Base-by-base conservation (phyloP, 2,329 filamentous ascomycete species). In the Ustulina deusta region DNA sequence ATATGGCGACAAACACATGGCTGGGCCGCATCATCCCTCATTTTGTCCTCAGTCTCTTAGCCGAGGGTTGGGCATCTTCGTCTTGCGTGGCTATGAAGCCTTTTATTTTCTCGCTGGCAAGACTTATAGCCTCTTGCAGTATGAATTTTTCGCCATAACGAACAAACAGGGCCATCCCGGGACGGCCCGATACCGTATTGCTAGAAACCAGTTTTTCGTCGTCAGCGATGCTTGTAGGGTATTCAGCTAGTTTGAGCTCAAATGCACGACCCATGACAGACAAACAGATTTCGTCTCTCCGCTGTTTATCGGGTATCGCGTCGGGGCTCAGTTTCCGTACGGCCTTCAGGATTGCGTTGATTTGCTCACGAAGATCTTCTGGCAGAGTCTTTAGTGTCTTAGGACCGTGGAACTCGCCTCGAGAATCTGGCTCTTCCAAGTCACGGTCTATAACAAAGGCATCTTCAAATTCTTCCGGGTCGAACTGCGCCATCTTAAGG, bases 81-180 rank as follows among this genome's bases (percentile, higher is more conserved):
- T 57, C 61, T 6, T 66, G 63, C 27, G 58, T n/a, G 38, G 59
- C 63, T 17, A 63, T 55, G 17, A 75, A 36, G 25, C 69, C 66
- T 17, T 68, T 69, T 17, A 77, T 55, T 61, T 74, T 77, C 40
- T 73, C 76, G 70, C 77, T 79, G 55, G 79, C 70, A 15, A 79
- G 72, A 11, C 68, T 72, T 66, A 86, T 82, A 1, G 89, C 83
- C 74, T 88, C 84, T 63, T 83, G 79, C 27, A 94, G 76, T 6
- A 94, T 82, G 72, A 85, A 84, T 78, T 93, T 93, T 79, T 95
- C 92, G 15, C 92, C 92, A 2, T 90, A 79, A 66, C 92, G 86
- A 40, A 94, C 90, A 58, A 86, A 81, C 25, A 89, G 74, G 0
- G 92, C 92, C 89, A 92, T 91, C 49, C 79, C 81, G 15, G 78